phyloP scores from a whole-genome alignment of 148 eudicot species.

The Linanthus parryae region DNA sequence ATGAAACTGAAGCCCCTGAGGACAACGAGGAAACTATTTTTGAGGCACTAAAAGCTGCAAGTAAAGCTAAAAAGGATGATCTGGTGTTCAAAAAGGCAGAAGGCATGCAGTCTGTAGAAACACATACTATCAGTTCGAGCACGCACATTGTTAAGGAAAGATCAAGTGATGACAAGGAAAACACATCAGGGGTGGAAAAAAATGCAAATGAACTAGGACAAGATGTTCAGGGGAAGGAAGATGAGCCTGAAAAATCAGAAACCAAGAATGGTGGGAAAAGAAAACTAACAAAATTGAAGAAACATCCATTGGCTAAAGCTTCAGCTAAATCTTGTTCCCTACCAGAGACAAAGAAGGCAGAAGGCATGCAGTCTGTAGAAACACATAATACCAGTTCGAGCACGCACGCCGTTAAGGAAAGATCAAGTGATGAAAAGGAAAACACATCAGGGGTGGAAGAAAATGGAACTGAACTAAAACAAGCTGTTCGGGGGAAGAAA shows the following conservation, averaged over 20 bases:
- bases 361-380: no score
- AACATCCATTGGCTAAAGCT: slow-evolving; percentile 26
- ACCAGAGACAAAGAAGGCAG: background rate
- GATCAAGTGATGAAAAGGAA: background rate
- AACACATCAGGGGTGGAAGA: slow-evolving; percentile 14
- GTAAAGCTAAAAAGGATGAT: slow-evolving; percentile 14
- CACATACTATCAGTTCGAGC: background rate
- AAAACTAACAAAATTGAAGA: slow-evolving; percentile 26
- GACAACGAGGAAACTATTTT: slow-evolving; percentile 21
- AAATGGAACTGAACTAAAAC: slow-evolving; percentile 19
- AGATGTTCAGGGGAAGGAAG: slow-evolving; percentile 9
- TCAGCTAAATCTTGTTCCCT: slow-evolving; percentile 19
- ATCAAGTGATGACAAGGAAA: background rate
- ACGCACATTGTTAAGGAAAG: background rate
- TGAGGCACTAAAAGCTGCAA: slow-evolving; percentile 6
- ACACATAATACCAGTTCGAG: background rate
- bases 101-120: no score
- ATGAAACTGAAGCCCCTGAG: slow-evolving; percentile 60
- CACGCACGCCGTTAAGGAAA: background rate
- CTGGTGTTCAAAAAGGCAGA: background rate
- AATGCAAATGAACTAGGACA: slow-evolving; percentile 18
- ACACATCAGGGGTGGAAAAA: slow-evolving; percentile 14
- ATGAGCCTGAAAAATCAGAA: slow-evolving; percentile 17
- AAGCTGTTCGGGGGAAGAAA: slow-evolving; percentile 10
- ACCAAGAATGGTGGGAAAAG: slow-evolving; percentile 18